phyloP scores from a whole-genome alignment of 2,329 filamentous ascomycete genomes.

The Penicillium verrucosum region DNA sequence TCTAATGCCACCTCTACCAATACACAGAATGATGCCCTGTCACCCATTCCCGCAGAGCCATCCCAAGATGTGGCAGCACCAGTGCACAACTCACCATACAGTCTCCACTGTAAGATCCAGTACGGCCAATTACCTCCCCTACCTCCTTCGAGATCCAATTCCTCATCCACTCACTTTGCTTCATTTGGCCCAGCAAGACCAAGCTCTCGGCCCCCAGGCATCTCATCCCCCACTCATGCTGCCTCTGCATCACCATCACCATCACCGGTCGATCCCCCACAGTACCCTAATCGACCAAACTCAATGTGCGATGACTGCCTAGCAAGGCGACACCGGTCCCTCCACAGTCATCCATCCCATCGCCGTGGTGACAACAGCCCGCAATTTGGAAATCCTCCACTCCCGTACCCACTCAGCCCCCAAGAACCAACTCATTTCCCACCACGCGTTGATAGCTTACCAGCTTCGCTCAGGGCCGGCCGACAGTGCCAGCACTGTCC shows the following conservation, averaged over 20 bases:
- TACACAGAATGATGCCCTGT: not conserved
- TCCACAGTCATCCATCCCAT: not conserved
- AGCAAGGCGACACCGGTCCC: not conserved
- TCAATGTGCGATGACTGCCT: not conserved
- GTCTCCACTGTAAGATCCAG: not conserved
- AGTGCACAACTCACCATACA: not conserved
- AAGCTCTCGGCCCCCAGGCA: not conserved
- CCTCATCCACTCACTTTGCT: not conserved
- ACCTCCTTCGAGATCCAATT: not conserved
- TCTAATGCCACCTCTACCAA: not conserved
- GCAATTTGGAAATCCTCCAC: not conserved
- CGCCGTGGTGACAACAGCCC: not conserved
- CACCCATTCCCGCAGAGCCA: not conserved
- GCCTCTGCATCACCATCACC: not conserved
- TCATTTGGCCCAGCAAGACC: not conserved
- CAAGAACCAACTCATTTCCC: not conserved
- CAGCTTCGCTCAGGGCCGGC: not conserved
- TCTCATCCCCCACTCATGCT: not conserved
- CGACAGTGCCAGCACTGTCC: not conserved
- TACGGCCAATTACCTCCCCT: not conserved
- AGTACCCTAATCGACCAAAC: not conserved
- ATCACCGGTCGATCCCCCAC: not conserved
- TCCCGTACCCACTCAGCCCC: not conserved
- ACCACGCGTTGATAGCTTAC: not conserved
- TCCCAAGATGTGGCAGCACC: not conserved